Evolutionary conservation across 306 rosid genomes (phyloP).

Genomic region (Glycine tomentella): DNA sequence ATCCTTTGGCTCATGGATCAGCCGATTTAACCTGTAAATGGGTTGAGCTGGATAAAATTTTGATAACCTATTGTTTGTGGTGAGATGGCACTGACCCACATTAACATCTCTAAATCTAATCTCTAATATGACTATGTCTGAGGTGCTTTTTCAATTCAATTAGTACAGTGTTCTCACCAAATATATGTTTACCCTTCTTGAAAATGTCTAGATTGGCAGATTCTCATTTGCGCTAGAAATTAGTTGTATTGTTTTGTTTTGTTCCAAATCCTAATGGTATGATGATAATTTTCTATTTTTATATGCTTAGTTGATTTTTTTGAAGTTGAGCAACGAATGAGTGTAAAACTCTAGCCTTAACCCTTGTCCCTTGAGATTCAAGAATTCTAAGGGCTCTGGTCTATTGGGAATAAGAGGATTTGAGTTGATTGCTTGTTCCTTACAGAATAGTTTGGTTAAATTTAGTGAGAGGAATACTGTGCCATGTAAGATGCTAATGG

Average conservation of each 20-base stretch:
- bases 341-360: no score
- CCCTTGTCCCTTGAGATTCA: no score
- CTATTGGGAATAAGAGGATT: not conserved
- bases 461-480: not conserved
- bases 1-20: not conserved
- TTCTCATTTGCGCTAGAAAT: not conserved
- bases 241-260: no score
- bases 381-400: no score
- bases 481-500: conserved; percentile 4
- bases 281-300: no score
- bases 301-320: no score
- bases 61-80: no score
- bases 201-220: not conserved
- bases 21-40: not conserved
- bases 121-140: no score
- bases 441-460: not conserved
- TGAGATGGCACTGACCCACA: no score
- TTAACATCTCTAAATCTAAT: no score
- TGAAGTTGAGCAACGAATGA: no score
- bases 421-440: not conserved
- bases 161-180: not conserved
- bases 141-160: not conserved
- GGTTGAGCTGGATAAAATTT: not conserved
- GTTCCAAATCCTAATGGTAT: no score
- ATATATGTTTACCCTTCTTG: not conserved